Base-by-base conservation (phyloP, 139 green algal genomes). In the Volvox reticuliferus region DNA sequence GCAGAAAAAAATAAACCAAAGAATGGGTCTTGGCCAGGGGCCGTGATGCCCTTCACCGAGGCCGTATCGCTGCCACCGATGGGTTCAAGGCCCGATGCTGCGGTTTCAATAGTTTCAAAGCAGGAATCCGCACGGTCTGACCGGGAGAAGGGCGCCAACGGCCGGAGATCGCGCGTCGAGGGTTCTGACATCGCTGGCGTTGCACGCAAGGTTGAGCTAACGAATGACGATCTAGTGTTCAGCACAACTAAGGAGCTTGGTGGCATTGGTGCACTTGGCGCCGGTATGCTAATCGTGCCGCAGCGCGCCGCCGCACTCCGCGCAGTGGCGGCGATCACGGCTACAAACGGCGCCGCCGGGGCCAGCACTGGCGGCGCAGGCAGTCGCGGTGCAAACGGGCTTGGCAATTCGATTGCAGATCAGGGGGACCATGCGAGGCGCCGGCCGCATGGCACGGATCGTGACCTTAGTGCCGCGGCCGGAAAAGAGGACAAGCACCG, bases 311-410 rank as follows among this genome's bases (percentile, higher is more conserved):
- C 85, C 0, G 85, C 69, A 14, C 33, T 89, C 16, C 28, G 24
- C 6, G 85, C 85, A 2, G 85, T 44, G 0, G 85, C 37, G 28
- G 85, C 85, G n/a, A 89, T 89, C 33, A 32, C 44, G 36, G 44
- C 44, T 55, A 33, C 65, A 28, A 24, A 73, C 65, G 65, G 65
- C 65, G 65, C 21, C 65, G 12, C 21, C 9, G 65, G 65, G 65
- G 24, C 21, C 65, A 24, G 21, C 65, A 73, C 9, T 55, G 9
- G 5, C 44, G 44, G 44, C 44, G 44, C 44, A 55, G 44, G 44
- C 44, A 55, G 44, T 55, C 44, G 9, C 44, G 9, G 44, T 55
- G 5, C 44, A 55, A 55, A 55, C 5, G 44, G 9, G 44, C 44
- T 55, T 55, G 44, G 44, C 44, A 55, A 55, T 55, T 14, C 44